Conservation (phyloP, 2,329 filamentous ascomycete species). For the Beauveria australis region DNA sequence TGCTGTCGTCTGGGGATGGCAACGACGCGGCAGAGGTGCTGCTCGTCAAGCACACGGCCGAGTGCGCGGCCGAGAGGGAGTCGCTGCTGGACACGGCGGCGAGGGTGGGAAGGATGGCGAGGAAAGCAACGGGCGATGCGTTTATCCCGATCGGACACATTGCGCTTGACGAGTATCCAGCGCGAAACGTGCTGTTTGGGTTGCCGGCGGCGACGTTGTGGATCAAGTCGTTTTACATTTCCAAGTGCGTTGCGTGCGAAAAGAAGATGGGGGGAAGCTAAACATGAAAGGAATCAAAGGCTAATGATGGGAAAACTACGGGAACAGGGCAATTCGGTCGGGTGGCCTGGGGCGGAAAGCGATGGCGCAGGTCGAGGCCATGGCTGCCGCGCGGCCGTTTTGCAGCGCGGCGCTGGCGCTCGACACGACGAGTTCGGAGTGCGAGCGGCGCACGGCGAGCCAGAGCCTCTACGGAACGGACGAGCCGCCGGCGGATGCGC, state of each 20-base stretch:
- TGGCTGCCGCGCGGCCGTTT: slow-evolving; percentile 24
- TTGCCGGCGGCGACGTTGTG: slow-evolving; percentile 27
- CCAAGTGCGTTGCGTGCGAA: slow-evolving; percentile 17
- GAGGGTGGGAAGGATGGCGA: slow-evolving; percentile 19
- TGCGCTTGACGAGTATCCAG: slow-evolving; percentile 25
- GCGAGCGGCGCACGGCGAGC: slow-evolving; percentile 20
- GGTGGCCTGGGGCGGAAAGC: slow-evolving; percentile 27
- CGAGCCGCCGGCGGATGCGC: slow-evolving; percentile 19
- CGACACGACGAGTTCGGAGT: slow-evolving; percentile 25
- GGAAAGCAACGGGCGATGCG: slow-evolving; percentile 21
- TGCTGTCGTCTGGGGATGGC: slow-evolving; percentile 12
- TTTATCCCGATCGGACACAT: slow-evolving; percentile 35
- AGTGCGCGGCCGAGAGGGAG: slow-evolving; percentile 1
- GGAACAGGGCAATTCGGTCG: slow-evolving; percentile 23
- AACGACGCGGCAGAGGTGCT: slow-evolving; percentile 14
- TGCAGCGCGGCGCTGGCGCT: slow-evolving; percentile 26
- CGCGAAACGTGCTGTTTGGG: slow-evolving; percentile 23
- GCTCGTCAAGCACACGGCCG: slow-evolving; percentile 20
- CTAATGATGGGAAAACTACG: background rate
- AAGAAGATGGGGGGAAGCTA: too few species aligned
- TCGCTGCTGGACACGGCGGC: slow-evolving; percentile 28
- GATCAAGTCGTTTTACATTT: slow-evolving; percentile 34
- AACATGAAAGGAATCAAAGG: too few species aligned
- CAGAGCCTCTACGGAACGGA: slow-evolving; percentile 20
- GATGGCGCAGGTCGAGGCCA: slow-evolving; percentile 27